Conservation (phyloP, 768 basidiomycete genomes). For the Agrocybe pediades region DNA sequence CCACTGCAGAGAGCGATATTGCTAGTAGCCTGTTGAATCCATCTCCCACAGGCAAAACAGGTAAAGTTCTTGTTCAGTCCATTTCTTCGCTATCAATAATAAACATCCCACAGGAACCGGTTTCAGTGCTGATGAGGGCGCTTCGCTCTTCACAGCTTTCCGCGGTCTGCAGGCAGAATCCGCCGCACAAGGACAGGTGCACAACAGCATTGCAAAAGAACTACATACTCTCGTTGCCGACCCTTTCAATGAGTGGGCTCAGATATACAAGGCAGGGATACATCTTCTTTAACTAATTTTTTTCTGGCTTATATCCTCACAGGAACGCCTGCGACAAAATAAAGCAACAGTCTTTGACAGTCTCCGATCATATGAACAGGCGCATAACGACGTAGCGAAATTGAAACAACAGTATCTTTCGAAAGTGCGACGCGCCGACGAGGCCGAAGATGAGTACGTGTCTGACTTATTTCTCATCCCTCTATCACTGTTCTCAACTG, state of each 20-base stretch:
- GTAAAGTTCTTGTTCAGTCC: conserved; percentile 33
- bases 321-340: conserved; percentile 67
- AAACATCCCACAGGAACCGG: conserved; percentile 48
- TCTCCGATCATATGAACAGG: conserved; percentile 71
- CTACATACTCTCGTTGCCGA: conserved; percentile 74
- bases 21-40: conserved; percentile 60
- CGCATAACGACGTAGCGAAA: conserved; percentile 66
- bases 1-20: conserved; percentile 65
- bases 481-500: conserved; percentile 12
- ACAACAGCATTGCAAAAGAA: conserved; percentile 72
- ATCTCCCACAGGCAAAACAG: conserved; percentile 46
- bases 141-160: conserved; percentile 78
- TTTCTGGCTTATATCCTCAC: conserved; percentile 9
- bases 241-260: conserved; percentile 82
- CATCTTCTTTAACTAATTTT: neutral
- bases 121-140: conserved; percentile 82
- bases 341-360: conserved; percentile 61
- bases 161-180: conserved; percentile 80
- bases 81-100: conserved; percentile 3
- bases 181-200: conserved; percentile 68
- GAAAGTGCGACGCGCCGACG: conserved; percentile 85
- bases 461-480: conserved; percentile 8
- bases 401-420: conserved; percentile 76
- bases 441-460: conserved; percentile 91
- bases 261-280: conserved; percentile 61